phyloP scores from a whole-genome alignment of 2,329 filamentous ascomycete genomes.

The Microcyclospora pomicola region DNA sequence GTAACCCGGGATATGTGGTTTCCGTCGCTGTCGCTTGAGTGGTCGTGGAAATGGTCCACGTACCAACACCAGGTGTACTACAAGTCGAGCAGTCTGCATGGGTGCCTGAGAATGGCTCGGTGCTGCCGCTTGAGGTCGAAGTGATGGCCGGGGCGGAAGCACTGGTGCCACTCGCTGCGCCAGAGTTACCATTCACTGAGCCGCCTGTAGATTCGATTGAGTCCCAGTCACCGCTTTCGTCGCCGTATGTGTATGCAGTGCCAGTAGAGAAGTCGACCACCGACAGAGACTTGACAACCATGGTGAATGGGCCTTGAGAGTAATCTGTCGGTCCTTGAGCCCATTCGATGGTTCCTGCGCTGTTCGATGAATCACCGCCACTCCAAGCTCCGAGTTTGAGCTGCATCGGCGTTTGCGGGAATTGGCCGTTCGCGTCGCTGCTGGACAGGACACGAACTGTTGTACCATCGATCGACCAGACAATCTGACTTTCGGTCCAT shows the following conservation, averaged over 20 bases:
- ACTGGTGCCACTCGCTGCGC: slow-evolving; percentile 39
- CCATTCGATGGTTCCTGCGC: slow-evolving; percentile 76
- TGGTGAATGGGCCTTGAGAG: slow-evolving; percentile 66
- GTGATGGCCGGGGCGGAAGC: slow-evolving; percentile 46
- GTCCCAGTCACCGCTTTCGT: slow-evolving; percentile 57
- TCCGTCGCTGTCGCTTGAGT: slow-evolving; percentile 27
- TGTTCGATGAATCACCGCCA: slow-evolving; percentile 71
- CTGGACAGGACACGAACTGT: slow-evolving; percentile 63
- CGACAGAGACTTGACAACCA: slow-evolving; percentile 63
- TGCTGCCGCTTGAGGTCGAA: slow-evolving; percentile 46
- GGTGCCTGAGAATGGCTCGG: slow-evolving; percentile 54
- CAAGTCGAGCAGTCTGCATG: slow-evolving; percentile 23
- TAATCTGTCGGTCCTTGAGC: slow-evolving; percentile 79
- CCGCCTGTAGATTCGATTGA: slow-evolving; percentile 76
- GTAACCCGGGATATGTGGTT: slow-evolving; percentile 45
- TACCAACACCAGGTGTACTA: slow-evolving; percentile 8
- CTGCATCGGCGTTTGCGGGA: slow-evolving; percentile 92
- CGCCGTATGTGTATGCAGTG: slow-evolving; percentile 66
- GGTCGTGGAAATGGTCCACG: slow-evolving; percentile 28
- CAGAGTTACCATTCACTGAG: slow-evolving; percentile 43
- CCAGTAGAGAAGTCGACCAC: slow-evolving; percentile 92
- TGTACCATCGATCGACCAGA: slow-evolving; percentile 71
- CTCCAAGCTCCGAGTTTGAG: slow-evolving; percentile 87
- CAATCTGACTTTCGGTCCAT: slow-evolving; percentile 74
- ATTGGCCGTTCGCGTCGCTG: slow-evolving; percentile 58